These are phyloP conservation scores for Starmerella ratchasimensis DNA, from an alignment of 805 yeast genomes.

Conservation along the genomic window DNA sequence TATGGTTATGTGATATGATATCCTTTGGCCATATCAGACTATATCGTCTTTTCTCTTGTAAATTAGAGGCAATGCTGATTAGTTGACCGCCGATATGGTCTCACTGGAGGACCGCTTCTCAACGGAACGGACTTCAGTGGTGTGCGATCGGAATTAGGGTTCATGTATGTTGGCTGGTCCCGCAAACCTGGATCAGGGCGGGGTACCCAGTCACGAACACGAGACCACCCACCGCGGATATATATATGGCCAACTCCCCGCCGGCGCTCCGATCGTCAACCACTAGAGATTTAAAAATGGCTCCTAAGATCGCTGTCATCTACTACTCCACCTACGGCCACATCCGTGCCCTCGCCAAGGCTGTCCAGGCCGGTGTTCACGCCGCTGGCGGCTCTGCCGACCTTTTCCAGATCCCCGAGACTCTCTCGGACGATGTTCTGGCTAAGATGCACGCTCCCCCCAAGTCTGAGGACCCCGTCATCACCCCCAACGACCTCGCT, in stretches of 20 bases:
- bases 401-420: slow-evolving; percentile 70
- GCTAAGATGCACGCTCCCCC: slow-evolving; percentile 50
- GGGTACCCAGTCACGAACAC: no score
- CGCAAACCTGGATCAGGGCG: no score
- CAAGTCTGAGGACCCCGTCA: slow-evolving; percentile 36
- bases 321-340: slow-evolving; percentile 77
- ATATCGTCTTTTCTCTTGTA: no score
- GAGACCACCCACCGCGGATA: no score
- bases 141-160: no score
- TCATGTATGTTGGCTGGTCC: no score
- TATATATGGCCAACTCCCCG: not conserved
- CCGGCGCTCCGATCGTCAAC: not conserved
- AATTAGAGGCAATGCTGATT: no score
- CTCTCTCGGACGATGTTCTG: slow-evolving; percentile 51
- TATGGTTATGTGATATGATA: no score
- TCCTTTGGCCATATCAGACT: no score
- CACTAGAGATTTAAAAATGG: slow-evolving; percentile 11
- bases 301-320: slow-evolving; percentile 53
- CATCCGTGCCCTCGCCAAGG: slow-evolving; percentile 51
- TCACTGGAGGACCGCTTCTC: no score
- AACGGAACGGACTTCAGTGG: no score
- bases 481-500: slow-evolving; percentile 40
- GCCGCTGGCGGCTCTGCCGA: slow-evolving; percentile 57
- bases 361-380: slow-evolving; percentile 55
- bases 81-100: no score